Conservation (phyloP, 2,329 filamentous ascomycete genomes). For the Elsinoe perseae region DNA sequence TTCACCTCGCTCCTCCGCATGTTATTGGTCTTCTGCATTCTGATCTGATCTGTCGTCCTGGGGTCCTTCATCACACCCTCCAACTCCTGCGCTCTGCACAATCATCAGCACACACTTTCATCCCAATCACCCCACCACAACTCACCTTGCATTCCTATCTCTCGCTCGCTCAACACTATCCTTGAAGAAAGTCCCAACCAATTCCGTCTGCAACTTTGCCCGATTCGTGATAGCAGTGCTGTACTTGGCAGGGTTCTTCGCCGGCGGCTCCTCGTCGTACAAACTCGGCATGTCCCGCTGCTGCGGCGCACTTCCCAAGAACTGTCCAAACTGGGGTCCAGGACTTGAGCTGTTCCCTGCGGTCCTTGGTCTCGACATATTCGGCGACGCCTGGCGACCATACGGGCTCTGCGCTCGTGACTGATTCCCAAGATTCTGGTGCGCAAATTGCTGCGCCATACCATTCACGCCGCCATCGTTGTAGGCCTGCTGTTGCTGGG, state of each 20-base stretch:
- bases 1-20: conserved; percentile 83
- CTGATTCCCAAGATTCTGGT: conserved; percentile 69
- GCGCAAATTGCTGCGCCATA: conserved; percentile 89
- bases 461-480: conserved; percentile 80
- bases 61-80: conserved; percentile 77
- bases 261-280: conserved; percentile 62
- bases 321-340: conserved; percentile 54
- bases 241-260: conserved; percentile 74
- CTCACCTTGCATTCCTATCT: conserved; percentile 50
- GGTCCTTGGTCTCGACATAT: conserved; percentile 69
- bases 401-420: conserved; percentile 62
- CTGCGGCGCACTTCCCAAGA: conserved; percentile 57
- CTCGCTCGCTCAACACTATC: conserved; percentile 94
- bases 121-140: background rate
- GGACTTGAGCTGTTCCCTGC: conserved; percentile 47
- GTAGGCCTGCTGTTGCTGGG: conserved; percentile 49
- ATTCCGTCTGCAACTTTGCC: conserved; percentile 56
- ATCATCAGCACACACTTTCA: conserved; percentile 22
- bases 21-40: conserved; percentile 76
- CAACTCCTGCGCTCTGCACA: conserved; percentile 74
- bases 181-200: conserved; percentile 81
- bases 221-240: conserved; percentile 77
- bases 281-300: conserved; percentile 33
- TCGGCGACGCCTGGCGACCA: conserved; percentile 59
- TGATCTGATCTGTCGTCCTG: conserved; percentile 63